Evolutionary conservation across 2,329 filamentous ascomycete species (phyloP).

Genomic region (Botrytis paeoniae): DNA sequence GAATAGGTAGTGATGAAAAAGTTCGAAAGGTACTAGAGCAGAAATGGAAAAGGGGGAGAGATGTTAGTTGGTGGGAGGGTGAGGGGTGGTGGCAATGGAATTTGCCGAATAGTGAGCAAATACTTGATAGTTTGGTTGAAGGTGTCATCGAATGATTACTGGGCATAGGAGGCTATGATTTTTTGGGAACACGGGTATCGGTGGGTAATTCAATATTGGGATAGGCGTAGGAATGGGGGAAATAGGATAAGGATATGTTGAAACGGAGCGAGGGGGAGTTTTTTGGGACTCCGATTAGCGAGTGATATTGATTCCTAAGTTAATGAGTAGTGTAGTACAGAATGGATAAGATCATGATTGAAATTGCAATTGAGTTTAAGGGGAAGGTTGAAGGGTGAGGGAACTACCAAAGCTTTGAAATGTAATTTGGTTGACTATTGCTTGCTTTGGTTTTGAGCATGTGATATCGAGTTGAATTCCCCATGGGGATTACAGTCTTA

Average conservation of each 20-base stretch:
- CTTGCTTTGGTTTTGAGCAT: not conserved
- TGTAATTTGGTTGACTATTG: not conserved
- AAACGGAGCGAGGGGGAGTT: conserved; percentile 11
- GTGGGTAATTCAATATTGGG: conserved; percentile 6
- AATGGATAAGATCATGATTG: not conserved
- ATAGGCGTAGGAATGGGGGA: not conserved
- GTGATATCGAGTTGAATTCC: not conserved
- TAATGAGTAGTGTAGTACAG: not conserved
- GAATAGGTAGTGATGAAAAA: conserved; percentile 53
- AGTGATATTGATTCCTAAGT: not conserved
- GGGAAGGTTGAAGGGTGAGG: not conserved
- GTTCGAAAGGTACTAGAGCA: conserved; percentile 57
- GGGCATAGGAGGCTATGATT: not conserved
- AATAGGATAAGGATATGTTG: not conserved
- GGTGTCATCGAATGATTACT: conserved; percentile 32
- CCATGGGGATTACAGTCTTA: not conserved
- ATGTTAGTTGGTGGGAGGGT: conserved; percentile 29
- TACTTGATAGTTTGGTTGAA: conserved; percentile 38
- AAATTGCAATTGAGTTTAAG: not conserved
- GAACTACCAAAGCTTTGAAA: not conserved
- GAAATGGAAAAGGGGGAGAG: conserved; percentile 38
- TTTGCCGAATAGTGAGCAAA: conserved; percentile 32
- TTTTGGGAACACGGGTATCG: conserved; percentile 1
- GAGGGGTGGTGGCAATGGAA: conserved; percentile 29
- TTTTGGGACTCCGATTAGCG: not conserved